Evolutionary conservation across 2,329 filamentous ascomycete genomes (phyloP), one percentile per base, ranked within the genome.

Genomic region (Hypomyces perniciosus): DNA sequence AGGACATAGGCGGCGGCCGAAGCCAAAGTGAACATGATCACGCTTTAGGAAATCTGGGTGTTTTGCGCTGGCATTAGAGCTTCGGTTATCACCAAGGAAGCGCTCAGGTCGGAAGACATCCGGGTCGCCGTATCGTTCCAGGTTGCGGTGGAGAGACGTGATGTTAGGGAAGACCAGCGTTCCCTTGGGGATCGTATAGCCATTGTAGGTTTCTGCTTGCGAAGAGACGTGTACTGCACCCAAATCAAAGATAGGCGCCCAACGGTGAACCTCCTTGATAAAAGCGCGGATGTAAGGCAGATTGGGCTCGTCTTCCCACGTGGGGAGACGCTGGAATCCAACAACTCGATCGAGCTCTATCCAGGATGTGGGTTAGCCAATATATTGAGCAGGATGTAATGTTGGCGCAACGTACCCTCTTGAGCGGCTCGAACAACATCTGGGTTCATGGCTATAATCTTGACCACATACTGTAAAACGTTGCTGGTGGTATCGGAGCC

Each of bases 1-100:
- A 5, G 75, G 79, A 60, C 81, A 84, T 40, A 83, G 71, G 27
- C 80, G 69, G 7, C 79, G 69, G 1, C 80, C 80, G 8, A 73
- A 75, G 13, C 80, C 79, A 49, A 80, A 83, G 0, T 69, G 71
- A 59, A 78, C 80, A 6, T 76, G 72, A 45, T 80, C 78, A 7
- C 77, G 68, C 57, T 78, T 69, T 1, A 63, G 61, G 0, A 64
- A 62, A 48, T 74, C 70, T 0, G 66, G 52, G 13, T 51, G 46
- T 6, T 42, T 53, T 8, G 52, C 50, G 3, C 46, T 44, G 72
- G 68, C 66, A 7, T 59, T 65, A 46, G 53, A 58, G 7, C 57
- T 63, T 28, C 59, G 59, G 38, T 50, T 47, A 46, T 65, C 61
- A 50, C 59, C 43, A 5, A 60, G 53, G 54, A 59, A 67, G 4